Evolutionary conservation across 2,329 filamentous ascomycete species (phyloP).

Genomic region (Pyrenochaeta sp.): DNA sequence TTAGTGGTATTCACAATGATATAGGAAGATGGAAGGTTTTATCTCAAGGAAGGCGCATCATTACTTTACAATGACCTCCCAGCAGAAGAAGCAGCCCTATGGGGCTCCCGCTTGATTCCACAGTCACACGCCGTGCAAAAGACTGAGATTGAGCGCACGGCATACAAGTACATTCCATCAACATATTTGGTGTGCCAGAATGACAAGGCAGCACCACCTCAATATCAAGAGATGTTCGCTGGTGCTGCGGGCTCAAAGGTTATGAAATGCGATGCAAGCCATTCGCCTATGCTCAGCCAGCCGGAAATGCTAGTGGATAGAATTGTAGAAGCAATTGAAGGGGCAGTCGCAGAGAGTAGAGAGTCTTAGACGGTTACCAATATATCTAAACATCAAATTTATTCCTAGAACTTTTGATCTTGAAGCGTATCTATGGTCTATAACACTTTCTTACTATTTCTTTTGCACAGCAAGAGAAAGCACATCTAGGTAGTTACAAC

Average conservation of each 20-base stretch:
- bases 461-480: no score
- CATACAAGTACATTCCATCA: conserved; percentile 50
- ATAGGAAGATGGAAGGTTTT: background rate
- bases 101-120: conserved; percentile 11
- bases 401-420: no score
- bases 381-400: no score
- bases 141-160: conserved; percentile 38
- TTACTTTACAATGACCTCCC: conserved; percentile 4
- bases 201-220: conserved; percentile 49
- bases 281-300: conserved; percentile 9
- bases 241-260: background rate
- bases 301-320: background rate
- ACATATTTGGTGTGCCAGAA: conserved; percentile 52
- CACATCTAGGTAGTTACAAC: no score
- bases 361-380: no score
- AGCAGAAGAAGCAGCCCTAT: background rate
- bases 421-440: no score
- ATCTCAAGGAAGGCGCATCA: background rate
- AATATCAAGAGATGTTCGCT: conserved; percentile 40
- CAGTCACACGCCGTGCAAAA: conserved; percentile 3
- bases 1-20: background rate
- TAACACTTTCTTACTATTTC: no score
- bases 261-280: background rate
- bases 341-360: no score
- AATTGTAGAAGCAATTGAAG: background rate